These are phyloP conservation scores for Boletus coccyginus DNA, from an alignment of 768 basidiomycete species.

Conservation along the genomic window DNA sequence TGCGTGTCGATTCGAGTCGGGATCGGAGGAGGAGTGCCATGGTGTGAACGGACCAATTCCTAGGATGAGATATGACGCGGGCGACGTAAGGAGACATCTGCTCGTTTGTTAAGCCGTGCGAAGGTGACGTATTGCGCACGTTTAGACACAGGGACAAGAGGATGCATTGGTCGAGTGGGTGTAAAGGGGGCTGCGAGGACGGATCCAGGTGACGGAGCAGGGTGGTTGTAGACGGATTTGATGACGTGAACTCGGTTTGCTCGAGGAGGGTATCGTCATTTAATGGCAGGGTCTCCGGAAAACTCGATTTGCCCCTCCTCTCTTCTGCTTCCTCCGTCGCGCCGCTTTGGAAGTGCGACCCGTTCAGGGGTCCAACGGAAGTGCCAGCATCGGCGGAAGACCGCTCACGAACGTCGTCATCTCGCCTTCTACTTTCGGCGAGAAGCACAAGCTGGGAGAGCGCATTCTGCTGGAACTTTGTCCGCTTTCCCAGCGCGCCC, in stretches of 20 bases:
- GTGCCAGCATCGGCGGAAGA: slow-evolving; percentile 5
- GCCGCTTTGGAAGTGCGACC: slow-evolving; percentile 6
- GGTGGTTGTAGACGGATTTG: slow-evolving; percentile 47
- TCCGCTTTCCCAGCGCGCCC: slow-evolving; percentile 89
- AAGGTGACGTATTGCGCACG: slow-evolving; percentile 84
- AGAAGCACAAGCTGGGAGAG: slow-evolving; percentile 89
- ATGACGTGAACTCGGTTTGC: slow-evolving; percentile 86
- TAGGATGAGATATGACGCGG: slow-evolving; percentile 84
- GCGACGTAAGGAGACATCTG: slow-evolving; percentile 93
- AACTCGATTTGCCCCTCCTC: slow-evolving; percentile 13
- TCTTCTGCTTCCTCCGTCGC: not conserved
- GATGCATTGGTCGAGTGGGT: slow-evolving; percentile 92
- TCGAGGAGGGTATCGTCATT: slow-evolving; percentile 98
- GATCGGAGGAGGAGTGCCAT: slow-evolving; percentile 94
- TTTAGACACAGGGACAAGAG: slow-evolving; percentile 89
- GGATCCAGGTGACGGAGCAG: slow-evolving; percentile 75
- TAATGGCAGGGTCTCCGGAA: slow-evolving; percentile 80
- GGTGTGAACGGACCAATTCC: slow-evolving; percentile 95
- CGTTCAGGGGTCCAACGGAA: slow-evolving; percentile 3
- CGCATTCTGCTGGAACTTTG: slow-evolving; percentile 87
- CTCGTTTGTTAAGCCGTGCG: slow-evolving; percentile 85
- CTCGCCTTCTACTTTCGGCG: slow-evolving; percentile 71
- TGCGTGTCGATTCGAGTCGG: slow-evolving; percentile 82
- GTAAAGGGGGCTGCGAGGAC: slow-evolving; percentile 76
- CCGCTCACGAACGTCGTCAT: slow-evolving; percentile 14